Evolutionary conservation across 73 alveolate species (phyloP).

Genomic region (Durusdinium trenchii): DNA sequence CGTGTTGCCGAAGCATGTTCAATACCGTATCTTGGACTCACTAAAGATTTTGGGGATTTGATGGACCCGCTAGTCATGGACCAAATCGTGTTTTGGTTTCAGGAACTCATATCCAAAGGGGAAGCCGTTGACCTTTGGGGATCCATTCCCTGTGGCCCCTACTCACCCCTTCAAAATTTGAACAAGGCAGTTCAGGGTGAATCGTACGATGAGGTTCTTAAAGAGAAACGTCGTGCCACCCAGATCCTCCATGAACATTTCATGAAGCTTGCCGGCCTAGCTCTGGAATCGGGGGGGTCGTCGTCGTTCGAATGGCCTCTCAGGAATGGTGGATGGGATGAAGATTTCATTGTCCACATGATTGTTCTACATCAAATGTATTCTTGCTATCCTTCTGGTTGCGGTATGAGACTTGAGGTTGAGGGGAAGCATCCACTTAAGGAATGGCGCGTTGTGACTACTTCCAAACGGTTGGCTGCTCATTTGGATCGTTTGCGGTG

Average conservation of each 20-base stretch:
- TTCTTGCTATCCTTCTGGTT: not conserved
- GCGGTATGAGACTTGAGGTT: not conserved
- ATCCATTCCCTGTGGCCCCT: slow-evolving; percentile 34
- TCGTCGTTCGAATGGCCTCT: slow-evolving; percentile 42
- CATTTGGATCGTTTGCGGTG: not conserved
- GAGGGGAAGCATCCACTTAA: slow-evolving; percentile 6
- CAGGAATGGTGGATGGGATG: not conserved
- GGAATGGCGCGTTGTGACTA: not conserved
- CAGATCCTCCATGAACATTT: not conserved
- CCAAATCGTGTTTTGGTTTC: not conserved
- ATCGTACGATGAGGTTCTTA: not conserved
- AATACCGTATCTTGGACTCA: not conserved
- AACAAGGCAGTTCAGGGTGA: not conserved
- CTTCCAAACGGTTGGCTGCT: not conserved
- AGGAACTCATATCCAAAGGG: not conserved
- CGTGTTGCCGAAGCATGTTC: not conserved
- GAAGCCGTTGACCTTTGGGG: slow-evolving; percentile 26
- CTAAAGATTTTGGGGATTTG: not conserved
- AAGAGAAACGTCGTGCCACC: not conserved
- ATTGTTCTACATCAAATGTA: not conserved
- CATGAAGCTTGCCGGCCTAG: not conserved
- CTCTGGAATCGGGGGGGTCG: slow-evolving; percentile 26
- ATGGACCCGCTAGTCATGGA: not conserved
- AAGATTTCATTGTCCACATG: not conserved
- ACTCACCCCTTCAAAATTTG: not conserved